Evolutionary conservation across 2,329 filamentous ascomycete species (phyloP).

Genomic region (Alternaria sp.): DNA sequence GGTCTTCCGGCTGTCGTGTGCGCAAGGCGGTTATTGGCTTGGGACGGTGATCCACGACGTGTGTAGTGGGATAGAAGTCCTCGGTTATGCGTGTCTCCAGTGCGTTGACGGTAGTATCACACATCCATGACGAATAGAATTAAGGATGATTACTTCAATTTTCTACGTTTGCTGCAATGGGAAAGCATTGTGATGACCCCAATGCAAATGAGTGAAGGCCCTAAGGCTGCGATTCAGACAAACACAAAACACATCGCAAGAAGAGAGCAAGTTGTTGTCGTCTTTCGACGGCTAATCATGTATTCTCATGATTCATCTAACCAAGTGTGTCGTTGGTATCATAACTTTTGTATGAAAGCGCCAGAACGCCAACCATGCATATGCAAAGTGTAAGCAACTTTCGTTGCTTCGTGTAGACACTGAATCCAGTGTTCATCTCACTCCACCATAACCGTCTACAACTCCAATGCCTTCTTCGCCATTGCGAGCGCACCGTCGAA

Average conservation of each 20-base stretch:
- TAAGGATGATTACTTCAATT: not conserved
- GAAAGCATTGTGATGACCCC: not conserved
- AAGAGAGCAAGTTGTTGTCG: not conserved
- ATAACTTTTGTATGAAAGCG: conserved; percentile 31
- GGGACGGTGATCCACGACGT: not conserved
- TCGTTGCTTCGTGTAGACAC: conserved; percentile 13
- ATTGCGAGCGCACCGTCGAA: conserved; percentile 87
- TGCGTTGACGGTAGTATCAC: not conserved
- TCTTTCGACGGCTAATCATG: not conserved
- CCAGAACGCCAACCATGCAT: conserved; percentile 41
- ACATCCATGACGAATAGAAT: not conserved
- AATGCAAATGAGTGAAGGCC: not conserved
- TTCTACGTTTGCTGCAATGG: not conserved
- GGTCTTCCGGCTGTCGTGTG: conserved; percentile 10
- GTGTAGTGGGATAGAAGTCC: not conserved
- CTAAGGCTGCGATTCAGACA: not conserved
- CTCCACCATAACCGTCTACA: conserved; percentile 17
- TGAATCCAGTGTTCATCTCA: not conserved
- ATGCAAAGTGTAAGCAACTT: conserved; percentile 26
- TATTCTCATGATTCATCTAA: conserved; percentile 14
- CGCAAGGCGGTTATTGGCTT: not conserved
- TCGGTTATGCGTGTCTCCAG: not conserved
- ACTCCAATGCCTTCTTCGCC: conserved; percentile 75
- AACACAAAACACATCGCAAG: not conserved
- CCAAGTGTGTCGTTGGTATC: conserved; percentile 32